phyloP scores from a whole-genome alignment of 2,329 filamentous ascomycete genomes.

The Pseudogymnoascus sp. region DNA sequence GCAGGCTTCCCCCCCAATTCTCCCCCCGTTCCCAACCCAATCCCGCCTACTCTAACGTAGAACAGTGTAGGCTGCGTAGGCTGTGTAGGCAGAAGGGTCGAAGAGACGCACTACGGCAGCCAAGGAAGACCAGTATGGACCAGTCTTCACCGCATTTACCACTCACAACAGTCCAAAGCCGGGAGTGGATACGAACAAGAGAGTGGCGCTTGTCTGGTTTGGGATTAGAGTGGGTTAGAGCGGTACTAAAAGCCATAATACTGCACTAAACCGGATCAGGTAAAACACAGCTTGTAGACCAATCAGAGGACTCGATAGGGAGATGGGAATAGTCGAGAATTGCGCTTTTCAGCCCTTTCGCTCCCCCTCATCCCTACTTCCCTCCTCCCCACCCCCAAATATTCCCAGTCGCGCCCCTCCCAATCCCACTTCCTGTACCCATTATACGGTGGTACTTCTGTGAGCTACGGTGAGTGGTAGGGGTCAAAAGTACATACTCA shows the following conservation, averaged over 20 bases:
- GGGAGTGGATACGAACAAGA: neutral
- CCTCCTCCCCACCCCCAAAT: neutral
- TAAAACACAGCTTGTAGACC: neutral
- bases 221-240: too few species aligned
- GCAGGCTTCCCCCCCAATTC: neutral
- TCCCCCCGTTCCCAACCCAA: neutral
- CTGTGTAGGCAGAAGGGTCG: neutral
- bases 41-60: neutral
- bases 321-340: neutral
- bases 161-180: neutral
- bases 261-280: neutral
- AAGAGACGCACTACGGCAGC: neutral
- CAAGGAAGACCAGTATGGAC: neutral
- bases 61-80: neutral
- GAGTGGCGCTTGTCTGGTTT: neutral
- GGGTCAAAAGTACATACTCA: neutral
- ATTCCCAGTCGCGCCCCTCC: neutral
- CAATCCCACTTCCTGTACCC: conserved; percentile 2
- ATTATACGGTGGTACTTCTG: neutral
- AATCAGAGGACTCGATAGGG: neutral
- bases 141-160: neutral
- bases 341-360: neutral
- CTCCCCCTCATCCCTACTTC: neutral
- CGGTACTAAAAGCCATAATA: too few species aligned
- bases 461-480: too few species aligned